Base-by-base conservation (phyloP, 2,329 filamentous ascomycete species). In the Dactylella cylindrospora region DNA sequence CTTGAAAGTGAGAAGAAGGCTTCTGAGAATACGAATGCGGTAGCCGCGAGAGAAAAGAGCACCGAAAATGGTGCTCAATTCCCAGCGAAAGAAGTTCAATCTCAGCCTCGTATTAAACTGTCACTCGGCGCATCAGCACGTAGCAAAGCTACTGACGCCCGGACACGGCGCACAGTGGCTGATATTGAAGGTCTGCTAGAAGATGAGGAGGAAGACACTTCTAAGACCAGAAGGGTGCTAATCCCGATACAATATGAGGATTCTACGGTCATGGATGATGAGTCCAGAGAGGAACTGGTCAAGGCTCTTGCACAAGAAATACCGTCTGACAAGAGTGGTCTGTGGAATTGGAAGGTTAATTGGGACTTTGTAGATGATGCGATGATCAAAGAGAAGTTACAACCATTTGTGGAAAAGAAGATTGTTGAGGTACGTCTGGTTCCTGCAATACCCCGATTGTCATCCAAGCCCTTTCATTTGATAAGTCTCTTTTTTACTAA, bases 371-470 rank as follows among this genome's bases (percentile, higher is more conserved):
- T 98, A 71, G 88, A 94, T 71, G 85, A 93, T 64, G 78, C 80
- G 12, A 80, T 93, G 33, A 82, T 97, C 60, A 81, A 83, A 62
- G 87, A 94, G 66, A 90, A 96, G 72, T 82, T 98, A 68, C 83
- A 87, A 70, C 90, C 91, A 23, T 98, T 96, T 75, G 88, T 97
- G 53, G 90, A 95, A 77, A 95, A 95, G 80, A 98, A 97, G 79
- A 88, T 97, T 68, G 85, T 98, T 62, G 93, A 98, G 50, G 67
- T 67, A 60, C 29, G 25, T 15, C 10, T 17, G 2, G 20, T 22
- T 15, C 7, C 23, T 12, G 3, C 41, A 31, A 31, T 9, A 9
- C 28, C n/a, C n/a, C n/a, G n/a, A n/a, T n/a, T n/a, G n/a, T n/a
- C n/a, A n/a, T 31, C 28, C 28, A 8, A 31, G 9, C 28, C 28